Evolutionary conservation across 768 basidiomycete species (phyloP), one percentile per base, ranked within the genome.

Genomic region (Scleroderma citrinum): DNA sequence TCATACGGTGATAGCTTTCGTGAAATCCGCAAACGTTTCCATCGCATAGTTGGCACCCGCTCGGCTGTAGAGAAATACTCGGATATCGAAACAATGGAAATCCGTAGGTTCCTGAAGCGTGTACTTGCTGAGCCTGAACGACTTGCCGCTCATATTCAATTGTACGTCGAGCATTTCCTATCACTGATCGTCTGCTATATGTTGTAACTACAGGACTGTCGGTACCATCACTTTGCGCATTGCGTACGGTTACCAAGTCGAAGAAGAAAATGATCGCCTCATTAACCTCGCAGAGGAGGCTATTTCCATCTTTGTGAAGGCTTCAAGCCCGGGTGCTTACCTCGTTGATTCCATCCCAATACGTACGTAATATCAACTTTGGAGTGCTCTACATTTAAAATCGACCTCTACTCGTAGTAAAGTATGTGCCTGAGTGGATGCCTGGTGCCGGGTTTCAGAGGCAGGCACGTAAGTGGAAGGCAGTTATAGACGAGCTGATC

Each of bases 121-220:
- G 66, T 80, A 20, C 59, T 80, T 16, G 62, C 69, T 24, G 75
- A 76, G 51, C 77, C 78, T 24, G 70, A 69, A n/a, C 71, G 76
- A 39, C 62, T 79, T 40, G 58, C 70, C 12, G 50, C 61, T 39
- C 75, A 80, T 52, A 69, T 80, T 56, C 71, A 76, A 56, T 63
- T 62, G 75, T 73, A 58, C 19, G 38, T 39, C n/a, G 21, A 56
- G 71, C 57, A 42, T n/a, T 10, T 17, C 20, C 14, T 37, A 7
- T 34, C 7, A 41, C 7, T 19, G 35, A 17, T 30, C 29, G 12
- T 24, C 11, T 16, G 40, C 12, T 16, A 23, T 17, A 16, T 29
- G 26, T 41, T n/a, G 31, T n/a, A 3, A 24, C 31, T 47, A 45
- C 44, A 72, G 71, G 35, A 51, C 66, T 47, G 60, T 66, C 3